Base-by-base conservation (phyloP, 2,329 filamentous ascomycete species). In the Trichoderma atrobrunneum region DNA sequence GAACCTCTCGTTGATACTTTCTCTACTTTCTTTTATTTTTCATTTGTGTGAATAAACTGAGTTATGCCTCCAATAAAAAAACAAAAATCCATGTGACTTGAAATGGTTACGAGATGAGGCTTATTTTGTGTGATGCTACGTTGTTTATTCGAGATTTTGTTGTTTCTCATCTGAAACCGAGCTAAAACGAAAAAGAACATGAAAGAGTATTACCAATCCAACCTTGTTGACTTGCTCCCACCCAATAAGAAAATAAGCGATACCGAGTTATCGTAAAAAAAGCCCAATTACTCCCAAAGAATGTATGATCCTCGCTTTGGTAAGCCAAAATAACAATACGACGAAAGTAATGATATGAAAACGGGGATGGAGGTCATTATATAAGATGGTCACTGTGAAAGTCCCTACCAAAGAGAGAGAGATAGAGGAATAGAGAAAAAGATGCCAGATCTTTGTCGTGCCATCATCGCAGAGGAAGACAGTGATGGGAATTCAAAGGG, bases 401-500 rank as follows among this genome's bases (percentile, higher is more conserved):
- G 5, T 5, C 48, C n/a, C 21, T 12, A 1, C 48, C 11, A 54
- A 24, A 7, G 43, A 24, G 10, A 51, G n/a, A 51, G 11, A 51
- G 11, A 48, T 7, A 54, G 48, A 24, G 21, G 5, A 3, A 26
- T 3, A 51, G 48, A 54, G 43, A 51, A 7, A 16, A 12, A 32
- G 30, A 54, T 34, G 28, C 12, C n/a, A 7, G 18, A 21, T 54
- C 1, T 21, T 24, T 11, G 10, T 34, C 30, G 12, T 21, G 7
- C 14, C 32, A 60, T 34, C n/a, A 4, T 21, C 11, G 56, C 26
- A 32, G n/a, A 30, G n/a, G 8, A 54, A 56, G 24, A 57, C 16
- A 28, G 14, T 18, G 24, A 34, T 1, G 5, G 0, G 12, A 8
- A 12, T 60, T 72, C 72, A 94, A 60, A 94, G 81, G 66, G 90